Evolutionary conservation across 805 yeast genomes (phyloP).

Genomic region (Cyberlindnera mrakii): DNA sequence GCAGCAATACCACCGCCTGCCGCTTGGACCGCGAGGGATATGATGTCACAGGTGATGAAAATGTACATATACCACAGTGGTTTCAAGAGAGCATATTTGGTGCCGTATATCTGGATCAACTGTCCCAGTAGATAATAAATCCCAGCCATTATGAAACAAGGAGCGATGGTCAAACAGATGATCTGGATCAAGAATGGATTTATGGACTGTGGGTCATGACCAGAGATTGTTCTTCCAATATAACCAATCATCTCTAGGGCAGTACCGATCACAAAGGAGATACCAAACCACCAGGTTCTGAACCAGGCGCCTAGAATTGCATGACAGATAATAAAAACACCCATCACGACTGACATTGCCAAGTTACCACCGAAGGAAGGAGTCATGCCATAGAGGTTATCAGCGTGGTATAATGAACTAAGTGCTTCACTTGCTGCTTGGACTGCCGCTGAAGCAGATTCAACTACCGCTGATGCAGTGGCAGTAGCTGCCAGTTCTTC

Average conservation of each 20-base stretch:
- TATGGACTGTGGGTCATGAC: conserved; percentile 27
- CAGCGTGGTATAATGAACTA: conserved; percentile 5
- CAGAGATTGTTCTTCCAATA: conserved; percentile 48
- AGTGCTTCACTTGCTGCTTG: conserved; percentile 10
- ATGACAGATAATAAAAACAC: conserved; percentile 38
- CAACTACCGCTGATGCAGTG: conserved; percentile 5
- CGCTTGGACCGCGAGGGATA: conserved; percentile 63
- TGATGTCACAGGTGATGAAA: conserved; percentile 60
- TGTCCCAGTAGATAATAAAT: conserved; percentile 69
- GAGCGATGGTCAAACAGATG: conserved; percentile 67
- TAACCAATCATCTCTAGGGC: conserved; percentile 66
- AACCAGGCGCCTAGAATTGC: conserved; percentile 35
- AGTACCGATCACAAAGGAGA: conserved; percentile 49
- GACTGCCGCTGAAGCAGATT: conserved; percentile 5
- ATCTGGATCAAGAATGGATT: conserved; percentile 56
- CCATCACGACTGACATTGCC: conserved; percentile 51
- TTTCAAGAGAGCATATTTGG: conserved; percentile 39
- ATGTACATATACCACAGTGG: conserved; percentile 60
- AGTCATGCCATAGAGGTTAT: conserved; percentile 30
- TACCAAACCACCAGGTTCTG: conserved; percentile 62
- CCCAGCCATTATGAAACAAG: conserved; percentile 82
- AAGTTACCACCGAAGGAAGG: conserved; percentile 56
- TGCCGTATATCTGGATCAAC: conserved; percentile 55
- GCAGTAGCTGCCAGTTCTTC: conserved; percentile 11
- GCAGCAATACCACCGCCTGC: conserved; percentile 68